Evolutionary conservation across 805 yeast genomes (phyloP), one percentile per base, ranked within the genome.

Genomic region (Candida chauliodis): DNA sequence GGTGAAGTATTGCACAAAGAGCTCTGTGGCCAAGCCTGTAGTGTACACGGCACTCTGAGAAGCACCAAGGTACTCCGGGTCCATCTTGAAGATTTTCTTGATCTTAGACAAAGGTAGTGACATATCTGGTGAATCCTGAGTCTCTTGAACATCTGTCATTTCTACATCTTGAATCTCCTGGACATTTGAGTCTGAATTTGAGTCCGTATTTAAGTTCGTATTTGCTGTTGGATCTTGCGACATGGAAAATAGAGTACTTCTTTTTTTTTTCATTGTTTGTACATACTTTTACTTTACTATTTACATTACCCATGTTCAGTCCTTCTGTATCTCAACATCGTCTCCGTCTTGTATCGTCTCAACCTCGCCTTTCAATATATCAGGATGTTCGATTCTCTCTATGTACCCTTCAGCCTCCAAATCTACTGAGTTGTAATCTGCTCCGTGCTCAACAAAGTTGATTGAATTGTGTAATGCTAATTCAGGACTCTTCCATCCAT

Each of bases 361-460:
- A 21, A 27, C 41, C 37, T 51, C 50, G 29, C 46, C 41, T 14
- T 40, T 21, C 8, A 37, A 46, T 5, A 48, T 40, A 28, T 53
- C 49, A 10, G 63, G 62, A 42, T 63, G 58, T 14, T 63, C 57
- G 43, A 54, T 59, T 48, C 63, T 66, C 45, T 67, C 71, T 42
- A 58, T 49, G 45, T 54, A 67, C 16, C 56, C 51, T 34, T 48
- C 53, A 38, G 56, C 50, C 42, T 64, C 69, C 44, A 66, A 52
- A 46, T 68, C 69, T 13, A 49, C 54, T 30, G 56, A 56, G 41
- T 58, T 61, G 50, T 54, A 73, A 18, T 37, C 29, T 71, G 42
- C 78, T 1, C 98, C 98, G 40, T 78, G 67, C 57, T 79, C 84
- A 14, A 93, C 75, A 56, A 78, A 93, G 49, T 86, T 87, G 53